These are phyloP conservation scores for Trichoderma sp. DNA, from an alignment of 2,329 filamentous ascomycete species.

Conservation along the genomic window DNA sequence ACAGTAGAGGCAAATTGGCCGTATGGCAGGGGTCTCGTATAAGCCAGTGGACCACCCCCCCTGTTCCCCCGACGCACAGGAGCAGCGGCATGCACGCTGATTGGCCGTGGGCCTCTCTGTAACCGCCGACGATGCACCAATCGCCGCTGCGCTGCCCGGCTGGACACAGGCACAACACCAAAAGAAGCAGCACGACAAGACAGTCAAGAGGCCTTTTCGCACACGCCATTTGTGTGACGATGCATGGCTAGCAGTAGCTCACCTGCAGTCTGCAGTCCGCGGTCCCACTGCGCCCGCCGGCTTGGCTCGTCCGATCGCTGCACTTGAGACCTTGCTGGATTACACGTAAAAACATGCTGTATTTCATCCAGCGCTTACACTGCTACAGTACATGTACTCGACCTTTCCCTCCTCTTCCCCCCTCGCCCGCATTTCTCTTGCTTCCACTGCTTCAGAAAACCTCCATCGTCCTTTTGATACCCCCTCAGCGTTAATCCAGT, in stretches of 20 bases:
- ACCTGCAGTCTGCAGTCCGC: background rate
- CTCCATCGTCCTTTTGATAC: slow-evolving; percentile 8
- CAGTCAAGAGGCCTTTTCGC: background rate
- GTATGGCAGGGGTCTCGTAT: background rate
- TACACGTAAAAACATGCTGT: background rate
- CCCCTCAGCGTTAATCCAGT: background rate
- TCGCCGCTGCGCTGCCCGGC: slow-evolving; percentile 23
- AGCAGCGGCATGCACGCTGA: slow-evolving; percentile 30
- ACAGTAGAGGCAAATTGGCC: background rate
- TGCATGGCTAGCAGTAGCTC: slow-evolving; percentile 19
- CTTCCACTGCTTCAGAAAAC: slow-evolving; percentile 16
- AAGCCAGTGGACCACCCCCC: background rate
- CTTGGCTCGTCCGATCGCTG: background rate
- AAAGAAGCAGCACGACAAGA: background rate
- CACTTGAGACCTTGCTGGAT: background rate
- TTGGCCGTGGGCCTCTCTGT: slow-evolving; percentile 36
- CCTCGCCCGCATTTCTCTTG: slow-evolving; percentile 14
- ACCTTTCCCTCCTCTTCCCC: background rate
- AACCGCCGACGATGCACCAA: slow-evolving; percentile 41
- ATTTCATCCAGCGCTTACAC: background rate
- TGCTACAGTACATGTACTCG: background rate
- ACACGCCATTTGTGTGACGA: slow-evolving; percentile 19
- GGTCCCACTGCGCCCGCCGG: background rate
- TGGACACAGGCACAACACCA: background rate
- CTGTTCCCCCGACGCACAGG: slow-evolving; percentile 2